Evolutionary conservation across 1,139 yeast species (phyloP), one percentile per base, ranked within the genome.

Genomic region (Magnusiomyces tetraspermus): DNA sequence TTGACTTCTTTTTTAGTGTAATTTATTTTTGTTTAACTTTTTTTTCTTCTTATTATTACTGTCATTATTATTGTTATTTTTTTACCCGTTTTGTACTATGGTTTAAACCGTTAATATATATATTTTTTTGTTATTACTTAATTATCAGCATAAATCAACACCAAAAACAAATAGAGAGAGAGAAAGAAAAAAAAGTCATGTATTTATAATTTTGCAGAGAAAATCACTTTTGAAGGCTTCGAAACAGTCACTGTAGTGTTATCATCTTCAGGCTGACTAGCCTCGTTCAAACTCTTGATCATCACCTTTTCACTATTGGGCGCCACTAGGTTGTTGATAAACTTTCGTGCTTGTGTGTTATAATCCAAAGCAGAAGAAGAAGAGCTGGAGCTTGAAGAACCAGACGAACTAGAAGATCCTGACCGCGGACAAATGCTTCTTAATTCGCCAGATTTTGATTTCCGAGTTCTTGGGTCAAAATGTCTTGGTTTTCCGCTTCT

Each of bases 241-340:
- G 48, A 45, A 28, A 45, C 48, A 2, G 40, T 31, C 3, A 45
- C 48, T 2, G 30, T 28, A 6, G 48, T 33, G 15, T 45, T 33
- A 21, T 45, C 48, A 33, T 24, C 33, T 31, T 31, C 48, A 11
- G 48, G 48, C 30, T 21, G n/a, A 15, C 40, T 31, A 11, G 48
- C 48, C 17, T 45, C 41, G 30, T 31, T 45, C 28, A 45, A 11
- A 19, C 48, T 45, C 30, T 45, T 24, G n/a, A 45, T 45, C 13
- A 45, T 30, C 13, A 23, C 5, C 10, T n/a, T 21, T 30, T 45
- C 48, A 15, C n/a, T 33, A 4, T 33, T 15, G 21, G 48, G 48
- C 2, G 30, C 38, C n/a, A 19, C 48, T 15, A 43, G n/a, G 13
- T n/a, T 31, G 2, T 28, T 3, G 19, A 31, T 23, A 11, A 42